Base-by-base conservation (phyloP, 306 rosid species). In the Vigna hirtella region DNA sequence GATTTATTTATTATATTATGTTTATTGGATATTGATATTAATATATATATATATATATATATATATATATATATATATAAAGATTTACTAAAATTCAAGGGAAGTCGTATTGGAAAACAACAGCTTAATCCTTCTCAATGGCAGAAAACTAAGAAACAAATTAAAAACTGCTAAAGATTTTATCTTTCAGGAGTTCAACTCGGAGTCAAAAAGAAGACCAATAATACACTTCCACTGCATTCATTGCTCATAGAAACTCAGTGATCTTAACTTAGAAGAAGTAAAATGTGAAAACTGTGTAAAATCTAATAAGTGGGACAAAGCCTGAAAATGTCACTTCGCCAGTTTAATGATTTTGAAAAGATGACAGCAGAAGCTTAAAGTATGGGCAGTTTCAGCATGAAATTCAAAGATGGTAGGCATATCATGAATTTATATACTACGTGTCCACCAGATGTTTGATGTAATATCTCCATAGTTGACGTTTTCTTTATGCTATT, bases 391-490 rank as follows among this genome's bases (percentile, higher is more conserved):
- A 40, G 10, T 40, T 40, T 42, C 0, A 16, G 43, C 20, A 3
- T 15, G 16, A 12, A 28, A 67, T 58, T 70, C 71, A 70, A 78
- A 78, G 45, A 34, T 69, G 82, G 64, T 38, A 63, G 77, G 66
- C 55, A 78, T 5, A 6, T 49, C 1, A 15, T 32, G 7, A 67
- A 9, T 69, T 7, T 45, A 18, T 4, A 57, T 7, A 32, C 1
- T 9, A 7, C 68, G 38, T 32, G 61, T 40, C 18, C 6, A 36
- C 40, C 15, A 34, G 17, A 42, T 9, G 9, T 34, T 70, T 20
- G 11, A 38, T 56, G 61, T 38, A 70, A 34, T 61, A 20, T 9
- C 4, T 59, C 22, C 11, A 15, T 14, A 47, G 18, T 17, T 20
- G 52, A 13, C 76, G 17, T 69, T 15, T 59, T 17, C 14, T 18